These are phyloP conservation scores for Euphorbia celastroides DNA, from an alignment of 441 rosid species.

Conservation along the genomic window DNA sequence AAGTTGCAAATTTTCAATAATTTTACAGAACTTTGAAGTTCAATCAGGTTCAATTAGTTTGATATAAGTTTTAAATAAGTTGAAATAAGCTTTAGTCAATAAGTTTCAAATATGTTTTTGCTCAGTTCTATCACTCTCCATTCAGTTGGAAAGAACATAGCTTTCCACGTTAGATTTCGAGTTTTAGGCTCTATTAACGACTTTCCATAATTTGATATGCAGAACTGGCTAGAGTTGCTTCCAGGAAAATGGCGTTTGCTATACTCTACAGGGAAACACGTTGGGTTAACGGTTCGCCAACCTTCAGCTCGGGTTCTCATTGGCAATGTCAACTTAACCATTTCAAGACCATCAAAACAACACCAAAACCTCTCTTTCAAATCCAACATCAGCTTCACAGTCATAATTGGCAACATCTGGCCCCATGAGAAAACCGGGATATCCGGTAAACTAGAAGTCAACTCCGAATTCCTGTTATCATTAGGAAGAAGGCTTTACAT, in stretches of 20 bases:
- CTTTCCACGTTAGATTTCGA: too few relatives aligned
- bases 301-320: slow-evolving; percentile 64
- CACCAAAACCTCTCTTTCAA: slow-evolving; percentile 38
- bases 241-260: slow-evolving; percentile 90
- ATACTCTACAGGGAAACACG: slow-evolving; percentile 79
- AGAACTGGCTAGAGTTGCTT: slow-evolving; percentile 80
- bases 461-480: slow-evolving; percentile 44
- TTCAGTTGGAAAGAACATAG: too few relatives aligned
- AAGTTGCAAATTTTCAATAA: too few relatives aligned
- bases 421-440: slow-evolving; percentile 70
- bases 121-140: too few relatives aligned
- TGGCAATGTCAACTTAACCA: slow-evolving; percentile 54
- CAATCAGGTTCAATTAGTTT: too few relatives aligned
- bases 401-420: slow-evolving; percentile 58
- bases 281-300: slow-evolving; percentile 82
- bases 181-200: background rate
- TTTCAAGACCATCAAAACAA: slow-evolving; percentile 36
- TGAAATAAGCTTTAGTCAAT: too few relatives aligned
- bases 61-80: too few relatives aligned
- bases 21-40: too few relatives aligned
- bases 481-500: slow-evolving; percentile 73
- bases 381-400: slow-evolving; percentile 59
- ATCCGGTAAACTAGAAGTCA: slow-evolving; percentile 54
- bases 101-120: too few relatives aligned
- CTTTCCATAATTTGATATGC: slow-evolving; percentile 19